phyloP scores from a whole-genome alignment of 257 asterid species.

The Solanum gandarillasii region DNA sequence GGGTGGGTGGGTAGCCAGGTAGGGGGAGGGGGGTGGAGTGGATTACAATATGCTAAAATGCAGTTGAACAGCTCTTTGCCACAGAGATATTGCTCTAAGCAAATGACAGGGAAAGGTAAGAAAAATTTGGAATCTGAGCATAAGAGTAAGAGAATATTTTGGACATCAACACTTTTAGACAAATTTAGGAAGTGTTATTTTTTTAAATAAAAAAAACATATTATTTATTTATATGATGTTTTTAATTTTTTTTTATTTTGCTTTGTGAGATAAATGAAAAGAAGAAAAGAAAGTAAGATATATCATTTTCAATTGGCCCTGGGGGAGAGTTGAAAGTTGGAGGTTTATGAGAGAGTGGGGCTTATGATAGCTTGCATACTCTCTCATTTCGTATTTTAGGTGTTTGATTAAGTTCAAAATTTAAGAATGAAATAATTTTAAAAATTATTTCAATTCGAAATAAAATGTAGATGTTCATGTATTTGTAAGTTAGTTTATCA shows the following conservation, averaged over 20 bases:
- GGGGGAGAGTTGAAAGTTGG: neutral
- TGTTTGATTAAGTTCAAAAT: neutral
- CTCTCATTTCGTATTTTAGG: neutral
- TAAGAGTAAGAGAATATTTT: constrained; percentile 12
- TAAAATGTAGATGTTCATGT: neutral
- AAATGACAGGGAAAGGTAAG: neutral
- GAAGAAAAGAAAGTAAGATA: neutral
- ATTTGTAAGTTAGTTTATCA: neutral
- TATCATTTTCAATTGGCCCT: neutral
- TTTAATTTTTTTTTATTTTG: neutral
- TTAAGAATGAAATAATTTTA: neutral
- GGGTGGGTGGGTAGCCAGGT: neutral
- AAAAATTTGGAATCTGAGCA: constrained; percentile 18
- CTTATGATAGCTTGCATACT: neutral
- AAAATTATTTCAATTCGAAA: neutral
- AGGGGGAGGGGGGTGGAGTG: neutral
- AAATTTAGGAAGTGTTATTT: neutral
- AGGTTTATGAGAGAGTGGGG: neutral
- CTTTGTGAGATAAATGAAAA: neutral
- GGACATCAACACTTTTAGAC: neutral
- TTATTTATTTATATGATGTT: neutral
- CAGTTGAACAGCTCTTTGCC: constrained; percentile 27
- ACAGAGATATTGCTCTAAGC: constrained; percentile 11
- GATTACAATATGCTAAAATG: neutral
- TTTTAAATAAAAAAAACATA: neutral